Base-by-base conservation (phyloP, 345 rosid species). In the Arabidopsis suecica region DNA sequence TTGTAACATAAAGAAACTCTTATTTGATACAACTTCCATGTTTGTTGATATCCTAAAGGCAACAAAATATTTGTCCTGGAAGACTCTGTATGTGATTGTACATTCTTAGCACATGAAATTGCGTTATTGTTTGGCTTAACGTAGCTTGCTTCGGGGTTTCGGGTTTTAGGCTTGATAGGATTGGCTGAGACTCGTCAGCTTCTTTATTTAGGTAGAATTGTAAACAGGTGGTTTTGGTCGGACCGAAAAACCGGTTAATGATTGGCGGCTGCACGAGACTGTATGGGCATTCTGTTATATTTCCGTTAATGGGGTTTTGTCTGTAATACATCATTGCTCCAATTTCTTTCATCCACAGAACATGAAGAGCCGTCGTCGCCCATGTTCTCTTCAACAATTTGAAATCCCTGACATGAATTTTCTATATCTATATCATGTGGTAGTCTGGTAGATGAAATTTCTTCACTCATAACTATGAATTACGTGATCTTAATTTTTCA, bases 181-280 rank as follows among this genome's bases (percentile, higher is more conserved):
- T 34, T 44, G 72, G 47, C 53, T 71, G 56, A 20, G 63, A 33
- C 23, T 28, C 32, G 30, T 13, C 10, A 10, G 33, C 9, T 11
- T 57, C 41, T 33, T 12, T 57, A n/a, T 4, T 54, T 20, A 50
- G 10, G 20, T 5, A 32, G 9, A 59, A 9, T 23, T 10, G 20
- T 25, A 32, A 44, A 61, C 34, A 49, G 48, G 32, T 25, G 58
- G 77, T 37, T 56, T 44, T 73, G 37, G 56, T 56, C 59, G 55
- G 65, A 37, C 32, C 18, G 49, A 61, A 13, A 34, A 66, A 65
- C 28, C 58, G 22, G 67, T 37, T 41, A 50, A 47, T 65, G 72
- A 65, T 45, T 74, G 77, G 72, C 58, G 74, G 69, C 69, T 75
- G 79, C 79, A 75, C 74, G 79, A 75, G 74, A 68, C 79, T 68